Evolutionary conservation across 2,329 filamentous ascomycete species (phyloP).

Genomic region (Phoma sp.): DNA sequence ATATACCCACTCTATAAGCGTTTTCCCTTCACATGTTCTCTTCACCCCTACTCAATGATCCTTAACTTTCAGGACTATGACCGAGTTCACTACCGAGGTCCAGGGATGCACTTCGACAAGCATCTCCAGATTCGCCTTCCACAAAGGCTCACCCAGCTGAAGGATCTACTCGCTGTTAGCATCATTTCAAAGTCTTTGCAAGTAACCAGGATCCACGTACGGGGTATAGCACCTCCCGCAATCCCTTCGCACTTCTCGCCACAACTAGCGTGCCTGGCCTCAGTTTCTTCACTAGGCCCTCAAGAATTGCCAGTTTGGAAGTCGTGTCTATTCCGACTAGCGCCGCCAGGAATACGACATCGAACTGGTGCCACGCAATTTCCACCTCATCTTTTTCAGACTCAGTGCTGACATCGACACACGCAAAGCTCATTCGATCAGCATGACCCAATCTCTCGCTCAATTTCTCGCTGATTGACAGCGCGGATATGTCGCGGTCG

Average conservation of each 20-base stretch:
- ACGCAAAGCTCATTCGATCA: slow-evolving; percentile 47
- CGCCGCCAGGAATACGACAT: slow-evolving; percentile 59
- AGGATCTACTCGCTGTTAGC: slow-evolving; percentile 42
- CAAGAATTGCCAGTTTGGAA: slow-evolving; percentile 52
- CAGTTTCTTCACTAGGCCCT: slow-evolving; percentile 48
- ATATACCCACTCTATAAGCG: no score
- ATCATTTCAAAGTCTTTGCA: not conserved
- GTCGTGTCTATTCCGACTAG: slow-evolving; percentile 54
- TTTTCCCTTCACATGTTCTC: no score
- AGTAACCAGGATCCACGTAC: slow-evolving; percentile 36
- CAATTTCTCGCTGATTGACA: slow-evolving; percentile 41
- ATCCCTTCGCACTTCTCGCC: slow-evolving; percentile 53
- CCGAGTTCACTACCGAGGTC: slow-evolving; percentile 58
- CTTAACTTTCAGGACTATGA: slow-evolving; percentile 48
- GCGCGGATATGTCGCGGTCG: slow-evolving; percentile 48
- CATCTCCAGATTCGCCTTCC: slow-evolving; percentile 45
- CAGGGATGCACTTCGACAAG: slow-evolving; percentile 57
- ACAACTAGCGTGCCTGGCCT: slow-evolving; percentile 53
- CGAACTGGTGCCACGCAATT: slow-evolving; percentile 43
- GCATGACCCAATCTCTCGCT: slow-evolving; percentile 41
- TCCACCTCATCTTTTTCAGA: not conserved
- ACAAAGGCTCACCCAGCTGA: slow-evolving; percentile 42
- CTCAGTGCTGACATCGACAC: slow-evolving; percentile 39
- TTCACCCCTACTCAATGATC: not conserved
- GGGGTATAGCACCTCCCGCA: slow-evolving; percentile 57